These are phyloP conservation scores for Chaetomium sp. DNA, from an alignment of 2,329 filamentous ascomycete genomes.

Conservation along the genomic window DNA sequence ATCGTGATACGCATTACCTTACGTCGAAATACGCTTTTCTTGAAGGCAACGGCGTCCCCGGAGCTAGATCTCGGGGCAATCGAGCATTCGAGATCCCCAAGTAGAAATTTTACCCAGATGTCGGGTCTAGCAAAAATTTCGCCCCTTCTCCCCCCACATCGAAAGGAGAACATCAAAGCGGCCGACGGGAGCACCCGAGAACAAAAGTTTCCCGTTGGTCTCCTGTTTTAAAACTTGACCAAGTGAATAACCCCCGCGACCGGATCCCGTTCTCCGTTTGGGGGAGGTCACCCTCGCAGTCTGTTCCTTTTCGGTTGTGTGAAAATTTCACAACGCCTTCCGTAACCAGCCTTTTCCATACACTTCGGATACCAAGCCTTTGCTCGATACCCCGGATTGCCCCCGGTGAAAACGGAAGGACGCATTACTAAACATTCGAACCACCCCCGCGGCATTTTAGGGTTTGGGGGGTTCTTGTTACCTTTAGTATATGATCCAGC, in stretches of 20 bases:
- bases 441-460: constrained; percentile 2
- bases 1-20: too few species aligned
- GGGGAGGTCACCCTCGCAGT: not conserved
- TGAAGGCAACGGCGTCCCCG: not conserved
- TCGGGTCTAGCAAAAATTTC: too few species aligned
- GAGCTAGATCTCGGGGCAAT: not conserved
- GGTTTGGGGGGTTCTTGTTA: too few species aligned
- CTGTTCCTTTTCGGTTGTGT: not conserved
- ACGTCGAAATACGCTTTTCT: not conserved
- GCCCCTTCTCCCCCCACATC: too few species aligned
- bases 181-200: not conserved
- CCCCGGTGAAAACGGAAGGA: not conserved
- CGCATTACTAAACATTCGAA: constrained; percentile 1
- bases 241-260: constrained; percentile 4
- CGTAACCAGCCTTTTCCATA: not conserved
- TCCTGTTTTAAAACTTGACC: not conserved
- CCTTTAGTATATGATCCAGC: not conserved
- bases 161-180: too few species aligned
- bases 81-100: too few species aligned
- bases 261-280: constrained; percentile 15
- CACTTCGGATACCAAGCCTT: not conserved
- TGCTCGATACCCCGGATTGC: not conserved
- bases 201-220: constrained; percentile 6
- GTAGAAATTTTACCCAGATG: too few species aligned
- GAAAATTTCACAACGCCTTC: not conserved